Evolutionary conservation across 176 grass and related monocot species (phyloP).

Genomic region (Oryza australiensis): DNA sequence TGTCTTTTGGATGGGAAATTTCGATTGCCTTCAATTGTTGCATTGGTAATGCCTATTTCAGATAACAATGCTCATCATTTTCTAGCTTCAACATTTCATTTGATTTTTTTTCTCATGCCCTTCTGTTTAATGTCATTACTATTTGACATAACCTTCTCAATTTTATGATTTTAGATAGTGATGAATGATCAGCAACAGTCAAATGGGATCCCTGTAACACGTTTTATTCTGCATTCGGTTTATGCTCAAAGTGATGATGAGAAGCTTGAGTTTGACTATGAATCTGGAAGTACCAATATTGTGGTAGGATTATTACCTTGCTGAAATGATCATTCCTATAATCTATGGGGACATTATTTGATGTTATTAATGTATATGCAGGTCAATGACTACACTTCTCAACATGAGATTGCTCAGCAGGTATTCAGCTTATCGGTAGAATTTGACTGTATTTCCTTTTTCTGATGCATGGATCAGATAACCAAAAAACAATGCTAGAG

Average conservation of each 20-base stretch:
- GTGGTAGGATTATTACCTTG: slow-evolving; percentile 45
- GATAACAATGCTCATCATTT: slow-evolving; percentile 1
- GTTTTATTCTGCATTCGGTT: slow-evolving; percentile 91
- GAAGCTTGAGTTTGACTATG: slow-evolving; percentile 97
- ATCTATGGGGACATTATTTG: slow-evolving; percentile 22
- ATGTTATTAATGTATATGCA: slow-evolving; percentile 41
- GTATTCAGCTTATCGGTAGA: slow-evolving; percentile 37
- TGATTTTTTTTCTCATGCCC: slow-evolving; percentile 6
- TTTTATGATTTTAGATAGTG: slow-evolving; percentile 69
- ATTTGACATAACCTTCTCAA: neutral
- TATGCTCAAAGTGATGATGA: slow-evolving; percentile 97
- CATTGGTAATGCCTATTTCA: neutral
- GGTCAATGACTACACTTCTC: slow-evolving; percentile 85
- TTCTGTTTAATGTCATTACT: slow-evolving; percentile 17
- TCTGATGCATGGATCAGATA: neutral
- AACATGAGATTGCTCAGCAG: slow-evolving; percentile 87
- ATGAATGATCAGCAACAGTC: slow-evolving; percentile 96
- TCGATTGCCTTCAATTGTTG: neutral
- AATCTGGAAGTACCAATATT: slow-evolving; percentile 95
- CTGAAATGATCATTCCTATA: slow-evolving; percentile 29
- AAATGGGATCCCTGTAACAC: slow-evolving; percentile 90
- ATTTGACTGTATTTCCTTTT: slow-evolving; percentile 14
- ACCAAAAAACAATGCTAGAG: neutral
- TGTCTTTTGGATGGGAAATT: neutral
- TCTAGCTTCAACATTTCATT: neutral